Evolutionary conservation across 176 grass and related monocot genomes (phyloP).

Genomic region (Ananas comosus): DNA sequence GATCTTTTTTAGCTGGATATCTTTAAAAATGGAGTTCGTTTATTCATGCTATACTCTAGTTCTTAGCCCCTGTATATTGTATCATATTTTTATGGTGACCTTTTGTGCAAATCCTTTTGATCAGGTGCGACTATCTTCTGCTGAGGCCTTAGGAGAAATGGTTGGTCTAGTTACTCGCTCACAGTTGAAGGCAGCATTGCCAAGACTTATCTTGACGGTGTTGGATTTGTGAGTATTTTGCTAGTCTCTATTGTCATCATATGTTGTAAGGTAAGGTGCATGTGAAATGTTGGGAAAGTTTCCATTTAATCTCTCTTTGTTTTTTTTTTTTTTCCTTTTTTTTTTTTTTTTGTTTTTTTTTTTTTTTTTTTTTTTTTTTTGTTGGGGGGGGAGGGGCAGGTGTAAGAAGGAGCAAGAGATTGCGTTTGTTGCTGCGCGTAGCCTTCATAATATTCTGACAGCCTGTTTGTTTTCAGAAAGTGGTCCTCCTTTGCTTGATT

Average conservation of each 20-base stretch:
- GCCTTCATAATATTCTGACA: slow-evolving; percentile 88
- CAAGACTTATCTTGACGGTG: slow-evolving; percentile 84
- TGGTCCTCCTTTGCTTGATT: slow-evolving; percentile 96
- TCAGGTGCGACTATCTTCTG: slow-evolving; percentile 79
- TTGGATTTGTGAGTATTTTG: slow-evolving; percentile 73
- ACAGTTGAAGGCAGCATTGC: slow-evolving; percentile 82
- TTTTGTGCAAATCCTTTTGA: slow-evolving; percentile 8
- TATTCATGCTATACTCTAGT: neutral
- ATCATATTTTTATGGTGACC: neutral
- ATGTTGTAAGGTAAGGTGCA: neutral
- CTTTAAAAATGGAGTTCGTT: neutral
- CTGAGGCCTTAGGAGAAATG: slow-evolving; percentile 98
- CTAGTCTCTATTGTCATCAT: slow-evolving; percentile 15
- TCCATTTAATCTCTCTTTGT: neutral
- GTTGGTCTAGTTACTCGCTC: slow-evolving; percentile 86
- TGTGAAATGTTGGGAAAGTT: no score
- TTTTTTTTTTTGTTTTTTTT: slow-evolving; percentile 26
- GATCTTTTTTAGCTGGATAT: no score
- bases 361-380: neutral
- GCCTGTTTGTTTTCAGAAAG: slow-evolving; percentile 66
- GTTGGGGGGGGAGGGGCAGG: slow-evolving; percentile 22
- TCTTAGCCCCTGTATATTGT: neutral
- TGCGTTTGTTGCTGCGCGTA: slow-evolving; percentile 73
- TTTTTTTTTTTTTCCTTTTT: slow-evolving; percentile 3
- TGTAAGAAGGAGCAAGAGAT: slow-evolving; percentile 89